phyloP scores from a whole-genome alignment of 495 filamentous ascomycete genomes.

The Xylaria bambusicola region DNA sequence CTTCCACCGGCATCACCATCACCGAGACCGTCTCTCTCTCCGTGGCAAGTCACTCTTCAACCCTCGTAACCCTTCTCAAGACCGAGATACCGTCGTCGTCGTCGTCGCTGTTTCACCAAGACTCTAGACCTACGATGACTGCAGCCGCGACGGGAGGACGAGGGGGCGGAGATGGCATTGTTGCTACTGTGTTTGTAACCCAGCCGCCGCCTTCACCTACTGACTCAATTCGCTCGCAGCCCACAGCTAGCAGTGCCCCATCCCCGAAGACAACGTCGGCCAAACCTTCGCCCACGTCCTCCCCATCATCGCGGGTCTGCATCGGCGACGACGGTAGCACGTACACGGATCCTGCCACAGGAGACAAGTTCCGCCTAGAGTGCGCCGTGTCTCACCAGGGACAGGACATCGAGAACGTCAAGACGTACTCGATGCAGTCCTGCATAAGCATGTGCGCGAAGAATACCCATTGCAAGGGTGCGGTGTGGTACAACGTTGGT shows the following conservation, averaged over 20 bases:
- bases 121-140: background rate
- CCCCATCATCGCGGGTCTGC: conserved; percentile 14
- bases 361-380: conserved; percentile 19
- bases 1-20: conserved; percentile 1
- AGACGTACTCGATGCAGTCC: conserved; percentile 24
- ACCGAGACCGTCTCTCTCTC: conserved; percentile 15
- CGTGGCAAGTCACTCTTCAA: conserved; percentile 4
- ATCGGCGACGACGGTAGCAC: conserved; percentile 23
- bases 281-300: background rate
- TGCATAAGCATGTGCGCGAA: conserved; percentile 23
- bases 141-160: conserved; percentile 1
- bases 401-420: conserved; percentile 22
- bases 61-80: background rate
- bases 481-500: conserved; percentile 27
- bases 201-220: background rate
- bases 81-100: background rate
- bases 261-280: background rate
- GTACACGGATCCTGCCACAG: conserved; percentile 25
- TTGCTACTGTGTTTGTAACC: background rate
- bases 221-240: conserved; percentile 7
- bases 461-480: conserved; percentile 20
- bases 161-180: background rate
- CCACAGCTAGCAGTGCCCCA: background rate
- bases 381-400: conserved; percentile 24
- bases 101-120: background rate